Base-by-base conservation (phyloP, 768 basidiomycete genomes). In the Xerocomellus amylosporus region DNA sequence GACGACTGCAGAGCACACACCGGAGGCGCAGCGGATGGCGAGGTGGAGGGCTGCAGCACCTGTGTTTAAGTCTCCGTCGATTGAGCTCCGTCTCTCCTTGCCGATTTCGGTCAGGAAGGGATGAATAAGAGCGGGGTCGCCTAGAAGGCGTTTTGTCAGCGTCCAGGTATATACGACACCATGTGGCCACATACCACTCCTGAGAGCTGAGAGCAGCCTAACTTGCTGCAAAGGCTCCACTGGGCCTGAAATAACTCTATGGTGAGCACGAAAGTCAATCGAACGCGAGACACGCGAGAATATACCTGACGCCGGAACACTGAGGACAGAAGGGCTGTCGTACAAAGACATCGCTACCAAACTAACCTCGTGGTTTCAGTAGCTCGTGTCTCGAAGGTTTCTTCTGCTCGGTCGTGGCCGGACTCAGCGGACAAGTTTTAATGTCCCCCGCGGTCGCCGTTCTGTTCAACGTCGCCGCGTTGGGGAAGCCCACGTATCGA, bases 11-110 rank as follows among this genome's bases (percentile, higher is more conserved):
- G 19, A 37, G 8, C n/a, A 73, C 83, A 22, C 61, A 88, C 88
- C 79, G 10, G 85, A 85, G 54, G 82, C 89, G 67, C 90, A 92
- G 40, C 88, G 81, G n/a, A 93, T 83, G 12, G 88, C 90, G 3
- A 93, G 80, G 69, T 93, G 90, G 8, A 93, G 73, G 0, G 88
- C 87, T 3, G 88, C 85, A 6, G 88, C 86, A 13, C 82, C 87
- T 1, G 85, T 79, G 64, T 90, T 86, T 0, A 84, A 54, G 15
- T 79, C 77, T 14, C 69, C 72, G 19, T 80, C 82, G 0, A 65
- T 51, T 20, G 80, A 78, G 24, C 69, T 77, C 5, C 82, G 79
- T 51, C 75, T 80, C 59, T 88, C 84, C 66, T 84, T 87, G 46
- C 79, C 76, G 38, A 93, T 86, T 66, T 90, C 88, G 1, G 83